phyloP scores from a whole-genome alignment of 345 rosid genomes.

The Lepidium aucheri region DNA sequence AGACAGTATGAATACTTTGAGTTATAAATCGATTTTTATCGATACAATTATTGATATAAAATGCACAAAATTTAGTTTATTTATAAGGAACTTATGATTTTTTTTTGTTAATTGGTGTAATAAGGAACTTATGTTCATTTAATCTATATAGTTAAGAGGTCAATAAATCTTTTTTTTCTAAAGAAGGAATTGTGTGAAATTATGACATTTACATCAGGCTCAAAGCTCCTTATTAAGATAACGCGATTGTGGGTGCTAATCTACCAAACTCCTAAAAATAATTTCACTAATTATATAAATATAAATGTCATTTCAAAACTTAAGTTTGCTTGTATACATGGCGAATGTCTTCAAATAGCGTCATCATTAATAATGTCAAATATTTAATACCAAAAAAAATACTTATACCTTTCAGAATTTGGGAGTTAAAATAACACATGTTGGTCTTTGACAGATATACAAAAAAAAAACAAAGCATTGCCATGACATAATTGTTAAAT shows the following conservation, averaged over 20 bases:
- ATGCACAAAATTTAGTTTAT: too few species aligned
- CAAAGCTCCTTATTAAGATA: too few species aligned
- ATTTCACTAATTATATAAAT: not conserved
- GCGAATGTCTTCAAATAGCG: constrained; percentile 2
- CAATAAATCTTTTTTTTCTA: too few species aligned
- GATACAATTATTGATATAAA: too few species aligned
- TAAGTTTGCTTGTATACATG: constrained; percentile 25
- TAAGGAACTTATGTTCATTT: too few species aligned
- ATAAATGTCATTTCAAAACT: not conserved
- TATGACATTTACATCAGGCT: too few species aligned
- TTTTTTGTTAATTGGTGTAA: too few species aligned
- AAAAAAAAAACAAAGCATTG: not conserved
- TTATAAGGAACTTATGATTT: too few species aligned
- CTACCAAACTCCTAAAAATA: constrained; percentile 1
- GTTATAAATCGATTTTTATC: too few species aligned
- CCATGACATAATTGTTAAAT: constrained; percentile 2
- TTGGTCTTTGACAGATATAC: constrained; percentile 22
- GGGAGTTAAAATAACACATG: constrained; percentile 16
- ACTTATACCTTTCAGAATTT: not conserved
- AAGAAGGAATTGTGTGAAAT: too few species aligned
- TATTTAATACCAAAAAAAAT: not conserved
- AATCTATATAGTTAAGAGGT: too few species aligned
- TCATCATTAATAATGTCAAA: constrained; percentile 2
- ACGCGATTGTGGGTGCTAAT: not conserved
- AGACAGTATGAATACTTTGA: too few species aligned